Base-by-base conservation (phyloP, 306 rosid species). In the Parietaria judaica region DNA sequence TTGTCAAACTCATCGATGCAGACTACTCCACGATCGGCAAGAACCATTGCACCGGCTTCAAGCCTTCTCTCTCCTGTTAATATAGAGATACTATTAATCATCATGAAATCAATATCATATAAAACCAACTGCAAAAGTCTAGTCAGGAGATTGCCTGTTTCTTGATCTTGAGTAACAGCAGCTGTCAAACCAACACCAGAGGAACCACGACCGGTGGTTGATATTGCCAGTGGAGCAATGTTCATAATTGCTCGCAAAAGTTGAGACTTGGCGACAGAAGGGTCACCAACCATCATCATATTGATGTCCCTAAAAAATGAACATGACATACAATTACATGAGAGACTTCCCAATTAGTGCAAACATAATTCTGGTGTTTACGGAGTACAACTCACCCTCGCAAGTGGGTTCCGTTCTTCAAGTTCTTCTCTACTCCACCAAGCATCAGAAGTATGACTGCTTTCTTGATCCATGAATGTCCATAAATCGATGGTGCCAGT, bases 261-360 rank as follows among this genome's bases (percentile, higher is more conserved):
- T 71, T 94, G 99, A 74, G 99, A 94, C 83, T 94, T 94, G 37
- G 99, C 99, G 74, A 94, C 99, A 68, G 99, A 94, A 51, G 99
- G 97, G 79, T 92, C 97, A 39, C 99, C 99, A 65, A 92, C 99
- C 99, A 92, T 92, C 99, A 92, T 92, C 99, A 92, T 92, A 83
- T 92, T 92, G 56, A 94, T 86, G 82, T 94, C 99, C 61, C 99
- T 94, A 36, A 67, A 79, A 73, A 66, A 66, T 66, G 74, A 43
- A 65, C 4, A 15, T 37, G 6, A 23, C 11, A 60, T 10, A 3
- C 45, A 14, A 16, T 60, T 8, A 3, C 54, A 15, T 14, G 44
- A 31, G 14, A 8, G 51, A 64, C 9, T 41, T 41, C 9, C 45
- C 9, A 0, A 3, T 23, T 41, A 41, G 3, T 41, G 35, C 38